Evolutionary conservation across 305 asterid genomes (phyloP).

Genomic region (Withania somnifera): DNA sequence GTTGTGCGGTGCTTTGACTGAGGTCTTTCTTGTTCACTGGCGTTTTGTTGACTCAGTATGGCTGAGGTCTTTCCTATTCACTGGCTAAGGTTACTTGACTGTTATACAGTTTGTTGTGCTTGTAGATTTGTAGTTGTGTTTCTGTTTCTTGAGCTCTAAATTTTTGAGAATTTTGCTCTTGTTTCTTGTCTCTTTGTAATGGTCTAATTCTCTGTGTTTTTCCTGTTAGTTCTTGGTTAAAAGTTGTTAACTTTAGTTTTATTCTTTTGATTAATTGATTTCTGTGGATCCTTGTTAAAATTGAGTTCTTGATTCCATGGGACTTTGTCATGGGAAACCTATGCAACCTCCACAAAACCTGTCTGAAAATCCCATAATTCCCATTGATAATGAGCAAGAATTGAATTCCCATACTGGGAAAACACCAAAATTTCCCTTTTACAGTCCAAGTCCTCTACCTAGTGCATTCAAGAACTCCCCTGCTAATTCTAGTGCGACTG

Average conservation of each 20-base stretch:
- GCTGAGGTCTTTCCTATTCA: no score
- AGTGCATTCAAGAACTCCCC: constrained; percentile 79
- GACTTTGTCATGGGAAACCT: constrained; percentile 89
- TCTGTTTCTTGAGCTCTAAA: neutral
- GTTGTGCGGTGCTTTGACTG: no score
- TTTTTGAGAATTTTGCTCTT: neutral
- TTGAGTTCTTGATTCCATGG: constrained; percentile 55
- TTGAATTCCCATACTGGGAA: constrained; percentile 49
- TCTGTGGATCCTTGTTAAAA: constrained; percentile 9
- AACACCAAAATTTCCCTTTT: constrained; percentile 70
- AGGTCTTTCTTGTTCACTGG: no score
- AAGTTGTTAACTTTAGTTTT: constrained; percentile 4
- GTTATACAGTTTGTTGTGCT: no score
- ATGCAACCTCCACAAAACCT: constrained; percentile 32
- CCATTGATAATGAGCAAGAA: constrained; percentile 35
- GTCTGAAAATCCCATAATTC: constrained; percentile 34
- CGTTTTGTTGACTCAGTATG: no score
- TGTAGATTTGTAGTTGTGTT: neutral
- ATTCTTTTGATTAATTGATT: neutral
- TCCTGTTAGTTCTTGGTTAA: neutral
- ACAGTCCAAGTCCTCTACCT: constrained; percentile 71
- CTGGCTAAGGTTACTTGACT: neutral
- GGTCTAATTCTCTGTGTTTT: constrained; percentile 17
- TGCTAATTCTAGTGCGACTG: constrained; percentile 59
- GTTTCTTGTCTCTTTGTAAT: constrained; percentile 6